A percentile compares a stretch with the other conserved stretches of the same genome.
phyloP scores from a whole-genome alignment of 73 alveolate genomes.

The Tetrahymena borealis region DNA sequence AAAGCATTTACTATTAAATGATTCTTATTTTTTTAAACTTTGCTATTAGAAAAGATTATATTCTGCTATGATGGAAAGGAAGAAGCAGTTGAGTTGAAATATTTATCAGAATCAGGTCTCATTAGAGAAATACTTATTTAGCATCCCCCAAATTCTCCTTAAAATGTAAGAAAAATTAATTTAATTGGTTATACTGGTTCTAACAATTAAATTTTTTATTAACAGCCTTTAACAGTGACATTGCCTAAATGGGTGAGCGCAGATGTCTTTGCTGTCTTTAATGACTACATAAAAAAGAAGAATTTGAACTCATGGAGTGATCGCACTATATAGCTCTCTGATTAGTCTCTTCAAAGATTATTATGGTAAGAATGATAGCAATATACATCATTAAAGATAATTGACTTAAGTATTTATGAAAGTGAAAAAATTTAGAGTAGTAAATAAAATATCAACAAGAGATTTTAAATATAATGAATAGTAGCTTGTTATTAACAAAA shows the following conservation, averaged over 20 bases:
- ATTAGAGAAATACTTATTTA: neutral
- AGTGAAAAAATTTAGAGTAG: no score
- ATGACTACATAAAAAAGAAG: neutral
- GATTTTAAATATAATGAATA: no score
- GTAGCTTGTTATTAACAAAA: neutral
- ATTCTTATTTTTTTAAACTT: no score
- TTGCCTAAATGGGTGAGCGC: conserved; percentile 36
- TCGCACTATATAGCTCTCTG: conserved; percentile 7
- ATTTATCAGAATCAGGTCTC: neutral
- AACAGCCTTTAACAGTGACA: conserved; percentile 16
- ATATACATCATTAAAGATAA: no score
- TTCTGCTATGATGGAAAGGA: neutral
- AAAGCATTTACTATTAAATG: no score
- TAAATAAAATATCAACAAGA: no score
- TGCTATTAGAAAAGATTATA: neutral
- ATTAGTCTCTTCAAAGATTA: conserved; percentile 17
- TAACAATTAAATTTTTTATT: neutral
- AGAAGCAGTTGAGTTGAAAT: neutral
- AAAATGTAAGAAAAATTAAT: neutral
- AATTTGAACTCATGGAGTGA: conserved; percentile 13
- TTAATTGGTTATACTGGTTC: neutral
- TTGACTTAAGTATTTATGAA: no score
- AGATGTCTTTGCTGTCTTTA: conserved; percentile 28
- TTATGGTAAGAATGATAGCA: neutral
- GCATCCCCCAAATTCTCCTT: neutral